A percentile compares a stretch with the other conserved stretches of the same genome.
These are phyloP conservation scores for Rhodotorula sp. DNA, from an alignment of 1,284 basidiomycete species.

Conservation along the genomic window DNA sequence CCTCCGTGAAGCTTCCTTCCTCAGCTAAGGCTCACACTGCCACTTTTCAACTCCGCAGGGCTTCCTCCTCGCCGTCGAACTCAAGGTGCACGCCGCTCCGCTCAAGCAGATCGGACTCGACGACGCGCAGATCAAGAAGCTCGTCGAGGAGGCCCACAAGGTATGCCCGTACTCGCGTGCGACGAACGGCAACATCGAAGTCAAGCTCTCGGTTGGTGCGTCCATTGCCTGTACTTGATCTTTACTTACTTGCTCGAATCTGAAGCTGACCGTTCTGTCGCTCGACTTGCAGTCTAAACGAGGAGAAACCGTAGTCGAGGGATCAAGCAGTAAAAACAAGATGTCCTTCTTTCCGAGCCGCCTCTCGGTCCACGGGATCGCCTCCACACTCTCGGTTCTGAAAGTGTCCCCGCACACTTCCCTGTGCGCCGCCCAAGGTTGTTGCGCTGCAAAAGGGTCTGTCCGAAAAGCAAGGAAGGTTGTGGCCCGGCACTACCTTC, in stretches of 20 bases:
- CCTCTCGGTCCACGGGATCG: too few relatives aligned
- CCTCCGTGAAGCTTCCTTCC: too few relatives aligned
- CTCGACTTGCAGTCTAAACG: not conserved
- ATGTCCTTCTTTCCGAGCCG: not conserved
- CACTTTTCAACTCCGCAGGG: slow-evolving; percentile 5
- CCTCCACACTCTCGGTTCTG: too few relatives aligned
- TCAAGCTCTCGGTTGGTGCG: slow-evolving; percentile 12
- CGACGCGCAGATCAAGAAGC: slow-evolving; percentile 28
- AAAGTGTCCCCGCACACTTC: too few relatives aligned
- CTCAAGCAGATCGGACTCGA: slow-evolving; percentile 35
- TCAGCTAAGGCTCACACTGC: too few relatives aligned
- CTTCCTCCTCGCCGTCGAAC: slow-evolving; percentile 40
- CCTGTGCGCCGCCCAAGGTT: too few relatives aligned
- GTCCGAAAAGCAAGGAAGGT: too few relatives aligned
- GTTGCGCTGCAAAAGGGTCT: too few relatives aligned
- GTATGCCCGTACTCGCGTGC: slow-evolving; percentile 44
- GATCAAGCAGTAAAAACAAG: not conserved
- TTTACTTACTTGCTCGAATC: not conserved
- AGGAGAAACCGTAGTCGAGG: not conserved
- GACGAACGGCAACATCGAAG: slow-evolving; percentile 40
- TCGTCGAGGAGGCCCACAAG: slow-evolving; percentile 40
- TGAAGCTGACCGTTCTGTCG: too few relatives aligned
- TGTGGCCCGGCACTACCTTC: too few relatives aligned
- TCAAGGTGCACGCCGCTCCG: slow-evolving; percentile 39
- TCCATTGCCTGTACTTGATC: too few relatives aligned